Evolutionary conservation across 176 grass and related monocot species (phyloP), one percentile per base, ranked within the genome.

Genomic region (Musa beccarii): DNA sequence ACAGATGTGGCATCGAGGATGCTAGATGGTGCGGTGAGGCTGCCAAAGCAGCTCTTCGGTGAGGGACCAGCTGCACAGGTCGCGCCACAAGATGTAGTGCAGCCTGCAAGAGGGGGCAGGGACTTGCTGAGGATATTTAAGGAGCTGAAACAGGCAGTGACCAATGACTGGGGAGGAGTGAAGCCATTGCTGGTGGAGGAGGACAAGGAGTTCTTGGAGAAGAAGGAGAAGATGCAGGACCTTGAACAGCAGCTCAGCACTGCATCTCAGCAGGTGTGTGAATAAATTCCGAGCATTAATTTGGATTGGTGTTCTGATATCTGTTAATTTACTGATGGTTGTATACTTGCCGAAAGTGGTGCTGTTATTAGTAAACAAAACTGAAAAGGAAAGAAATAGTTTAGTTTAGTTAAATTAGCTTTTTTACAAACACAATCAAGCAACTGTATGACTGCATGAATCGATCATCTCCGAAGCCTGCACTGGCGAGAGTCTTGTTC

Each of bases 101-200:
- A 98, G 76, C 90, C 90, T 1, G 95, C 95, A 61, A 99, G 91
- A 86, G 90, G 90, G 1, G 95, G 95, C 10, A 91, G 90, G 76
- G 95, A 99, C 78, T 80, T 98, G 53, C 78, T 99, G 11, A 86
- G 95, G 68, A 86, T 99, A 50, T 99, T 99, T 69, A 99, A 99
- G 73, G 95, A 99, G 84, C 75, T 94, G 34, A 99, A 93, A 86
- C 95, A 91, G 82, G 85, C 88, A 0, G 74, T 99, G 20, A 85
- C 86, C 2, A 86, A 86, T 6, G 95, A 99, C 14, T 98, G 95
- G 95, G 90, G 78, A 8, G 95, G 86, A 4, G 80, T 87, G 29
- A 90, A 82, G 79, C 95, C 90, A 2, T 78, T 84, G 1, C 51
- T 99, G 7, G 86, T 89, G 12, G 95, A 99, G 80, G 94, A 98